These are phyloP conservation scores for Macrocybe sp. DNA, from an alignment of 1,284 basidiomycete genomes.

Conservation along the genomic window DNA sequence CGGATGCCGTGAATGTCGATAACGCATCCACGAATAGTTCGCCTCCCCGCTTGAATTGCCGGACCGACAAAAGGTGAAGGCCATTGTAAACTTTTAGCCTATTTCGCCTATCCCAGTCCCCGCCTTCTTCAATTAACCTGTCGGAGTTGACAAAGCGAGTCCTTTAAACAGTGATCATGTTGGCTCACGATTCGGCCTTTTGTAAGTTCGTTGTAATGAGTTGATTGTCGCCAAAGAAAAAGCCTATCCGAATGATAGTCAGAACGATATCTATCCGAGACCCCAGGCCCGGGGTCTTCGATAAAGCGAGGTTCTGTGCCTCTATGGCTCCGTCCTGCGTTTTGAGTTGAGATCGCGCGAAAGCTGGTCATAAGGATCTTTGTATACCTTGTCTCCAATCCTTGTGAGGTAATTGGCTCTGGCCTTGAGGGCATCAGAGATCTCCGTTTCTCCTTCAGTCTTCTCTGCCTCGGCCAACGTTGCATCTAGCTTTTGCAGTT, in stretches of 20 bases:
- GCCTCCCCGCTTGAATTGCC: slow-evolving; percentile 71
- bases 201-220: slow-evolving; percentile 73
- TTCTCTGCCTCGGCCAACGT: slow-evolving; percentile 84
- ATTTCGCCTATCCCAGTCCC: slow-evolving; percentile 97
- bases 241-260: slow-evolving; percentile 84
- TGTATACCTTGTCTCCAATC: slow-evolving; percentile 86
- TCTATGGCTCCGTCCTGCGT: slow-evolving; percentile 64
- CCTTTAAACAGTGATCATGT: not conserved
- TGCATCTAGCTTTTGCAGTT: slow-evolving; percentile 76
- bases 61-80: slow-evolving; percentile 81
- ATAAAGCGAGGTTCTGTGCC: slow-evolving; percentile 82
- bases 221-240: slow-evolving; percentile 85
- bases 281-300: slow-evolving; percentile 92
- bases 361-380: slow-evolving; percentile 16
- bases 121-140: slow-evolving; percentile 91
- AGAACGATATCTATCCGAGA: slow-evolving; percentile 92
- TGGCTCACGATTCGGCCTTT: slow-evolving; percentile 76
- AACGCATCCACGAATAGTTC: slow-evolving; percentile 88
- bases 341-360: not conserved
- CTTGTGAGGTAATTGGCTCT: slow-evolving; percentile 83
- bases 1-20: slow-evolving; percentile 92
- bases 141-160: not conserved
- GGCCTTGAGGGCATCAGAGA: slow-evolving; percentile 84
- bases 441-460: slow-evolving; percentile 92
- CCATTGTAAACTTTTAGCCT: slow-evolving; percentile 95